Conservation (phyloP, 139 green algal genomes). For the Coelastrella sp. region DNA sequence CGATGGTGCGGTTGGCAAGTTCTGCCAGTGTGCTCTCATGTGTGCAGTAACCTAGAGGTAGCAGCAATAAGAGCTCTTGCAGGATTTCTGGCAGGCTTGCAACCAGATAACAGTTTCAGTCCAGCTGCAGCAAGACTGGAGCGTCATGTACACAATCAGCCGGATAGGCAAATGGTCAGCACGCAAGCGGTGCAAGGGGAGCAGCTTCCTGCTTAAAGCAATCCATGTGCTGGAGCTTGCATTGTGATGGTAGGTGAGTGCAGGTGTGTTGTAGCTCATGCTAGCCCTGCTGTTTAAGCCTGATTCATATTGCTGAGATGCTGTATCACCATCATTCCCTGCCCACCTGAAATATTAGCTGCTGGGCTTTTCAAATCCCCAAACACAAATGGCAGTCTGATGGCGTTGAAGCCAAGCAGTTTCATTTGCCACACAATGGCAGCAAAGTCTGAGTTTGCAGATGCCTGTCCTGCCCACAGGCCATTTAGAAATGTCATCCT, state of each 20-base stretch:
- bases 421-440: slow-evolving; percentile 42
- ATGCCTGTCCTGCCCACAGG: slow-evolving; percentile 34
- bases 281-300: not conserved
- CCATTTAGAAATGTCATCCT: slow-evolving; percentile 42
- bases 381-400: slow-evolving; percentile 47
- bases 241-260: not conserved
- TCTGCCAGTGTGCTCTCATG: slow-evolving; percentile 24
- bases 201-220: too few relatives aligned
- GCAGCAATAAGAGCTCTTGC: too few relatives aligned
- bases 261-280: not conserved
- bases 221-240: not conserved
- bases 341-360: not conserved
- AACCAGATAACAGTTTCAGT: not conserved
- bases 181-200: too few relatives aligned
- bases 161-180: too few relatives aligned
- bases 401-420: slow-evolving; percentile 49
- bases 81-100: not conserved
- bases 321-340: not conserved
- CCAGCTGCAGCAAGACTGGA: not conserved
- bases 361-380: slow-evolving; percentile 26
- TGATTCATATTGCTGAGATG: not conserved
- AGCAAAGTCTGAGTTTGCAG: slow-evolving; percentile 41
- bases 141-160: too few relatives aligned
- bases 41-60: slow-evolving; percentile 22
- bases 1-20: slow-evolving; percentile 26